Base-by-base conservation (phyloP, 1,139 yeast species). In the Petasospora rhodanensis region DNA sequence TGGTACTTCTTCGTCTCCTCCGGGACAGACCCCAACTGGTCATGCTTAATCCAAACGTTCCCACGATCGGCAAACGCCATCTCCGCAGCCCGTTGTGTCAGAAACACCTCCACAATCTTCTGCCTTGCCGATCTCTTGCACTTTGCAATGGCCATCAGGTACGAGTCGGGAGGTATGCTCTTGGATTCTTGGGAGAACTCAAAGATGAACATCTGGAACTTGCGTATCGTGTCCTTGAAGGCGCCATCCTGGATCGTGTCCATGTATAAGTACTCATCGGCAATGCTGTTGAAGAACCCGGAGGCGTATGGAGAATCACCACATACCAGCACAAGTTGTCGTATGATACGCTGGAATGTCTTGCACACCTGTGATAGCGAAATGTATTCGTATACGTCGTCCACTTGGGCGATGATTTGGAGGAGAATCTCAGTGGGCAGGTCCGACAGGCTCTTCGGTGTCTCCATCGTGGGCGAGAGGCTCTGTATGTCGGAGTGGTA, bases 311-410 rank as follows among this genome's bases (percentile, higher is more conserved):
- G 24, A 3, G 41, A 16, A 28, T 47, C 51, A 6, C 47, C 43
- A 19, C 43, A 25, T 4, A 40, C 36, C 7, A 47, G 32, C 17
- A 47, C 51, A 15, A 38, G 29, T 9, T 24, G 12, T 11, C 23
- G 35, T 9, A 47, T 24, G 2, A 46, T 18, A 11, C 14, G 5
- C 16, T 43, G 45, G 13, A 47, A 36, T 6, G 19, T 32, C 13
- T 21, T 25, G 23, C 46, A 44, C 6, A 43, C 47, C 7, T 6
- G 15, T 4, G 32, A 21, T 4, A 45, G 22, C 2, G 14, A 20
- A 30, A 41, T 22, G 31, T 38, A 40, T 10, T 30, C 37, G 27
- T 38, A 42, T 8, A 43, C 32, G 28, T 47, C 50, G 21, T 37
- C 44, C 8, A 35, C 5, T 6, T 28, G 26, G 3, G 14, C 7